A percentile compares a stretch with the other conserved stretches of the same genome.
Evolutionary conservation across 768 basidiomycete genomes (phyloP).

Genomic region (Pleurotus tuoliensis): DNA sequence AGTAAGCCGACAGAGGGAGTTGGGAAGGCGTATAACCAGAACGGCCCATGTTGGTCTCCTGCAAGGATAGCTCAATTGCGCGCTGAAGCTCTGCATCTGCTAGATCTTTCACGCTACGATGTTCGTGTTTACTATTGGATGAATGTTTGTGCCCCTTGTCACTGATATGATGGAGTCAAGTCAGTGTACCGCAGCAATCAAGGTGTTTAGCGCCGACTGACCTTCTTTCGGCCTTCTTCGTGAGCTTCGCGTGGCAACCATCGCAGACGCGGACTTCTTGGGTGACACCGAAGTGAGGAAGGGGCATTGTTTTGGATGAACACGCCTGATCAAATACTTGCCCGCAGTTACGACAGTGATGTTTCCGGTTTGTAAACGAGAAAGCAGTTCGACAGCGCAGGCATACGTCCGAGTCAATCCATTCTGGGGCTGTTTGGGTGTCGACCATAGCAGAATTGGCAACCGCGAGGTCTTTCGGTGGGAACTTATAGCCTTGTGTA

Average conservation of each 20-base stretch:
- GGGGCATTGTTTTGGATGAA: conserved; percentile 75
- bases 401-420: conserved; percentile 96
- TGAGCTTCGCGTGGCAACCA: conserved; percentile 76
- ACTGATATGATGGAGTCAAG: background rate
- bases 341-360: conserved; percentile 98
- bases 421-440: conserved; percentile 89
- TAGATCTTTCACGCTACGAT: conserved; percentile 54
- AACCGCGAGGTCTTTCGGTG: conserved; percentile 67
- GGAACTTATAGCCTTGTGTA: conserved; percentile 71
- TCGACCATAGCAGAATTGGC: conserved; percentile 85
- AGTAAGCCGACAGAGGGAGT: conserved; percentile 52
- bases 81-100: conserved; percentile 88
- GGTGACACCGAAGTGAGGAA: conserved; percentile 91
- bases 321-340: conserved; percentile 95
- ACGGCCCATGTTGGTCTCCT: conserved; percentile 58
- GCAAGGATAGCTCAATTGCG: conserved; percentile 87
- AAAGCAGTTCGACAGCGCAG: conserved; percentile 89
- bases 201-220: conserved; percentile 24
- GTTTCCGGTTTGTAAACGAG: conserved; percentile 93
- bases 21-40: conserved; percentile 71
- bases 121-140: conserved; percentile 35
- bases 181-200: too few species aligned
- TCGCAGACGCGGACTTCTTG: conserved; percentile 95
- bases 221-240: conserved; percentile 58
- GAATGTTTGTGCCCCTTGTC: conserved; percentile 42